Evolutionary conservation across 257 asterid genomes (phyloP).

Genomic region (Ilex aquifolium): DNA sequence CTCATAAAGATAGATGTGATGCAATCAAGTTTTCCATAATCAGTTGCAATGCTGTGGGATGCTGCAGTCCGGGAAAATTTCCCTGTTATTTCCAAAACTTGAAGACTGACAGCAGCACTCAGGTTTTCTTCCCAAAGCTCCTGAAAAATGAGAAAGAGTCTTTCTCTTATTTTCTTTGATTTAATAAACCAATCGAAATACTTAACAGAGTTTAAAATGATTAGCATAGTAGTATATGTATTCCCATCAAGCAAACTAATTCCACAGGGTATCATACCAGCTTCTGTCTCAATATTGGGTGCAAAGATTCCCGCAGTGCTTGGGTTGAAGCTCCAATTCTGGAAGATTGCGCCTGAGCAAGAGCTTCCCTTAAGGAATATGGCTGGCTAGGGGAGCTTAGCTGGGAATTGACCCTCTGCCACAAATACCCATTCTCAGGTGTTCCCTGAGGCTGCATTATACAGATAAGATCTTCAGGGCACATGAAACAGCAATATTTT

Average conservation of each 20-base stretch:
- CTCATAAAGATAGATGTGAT: conserved; percentile 80
- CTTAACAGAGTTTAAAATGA: background rate
- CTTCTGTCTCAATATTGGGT: conserved; percentile 93
- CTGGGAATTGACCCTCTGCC: conserved; percentile 96
- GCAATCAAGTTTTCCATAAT: conserved; percentile 97
- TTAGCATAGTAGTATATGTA: background rate
- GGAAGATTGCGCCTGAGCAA: conserved; percentile 98
- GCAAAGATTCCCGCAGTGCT: conserved; percentile 94
- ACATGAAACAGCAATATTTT: too few species aligned
- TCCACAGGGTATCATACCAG: conserved; percentile 41
- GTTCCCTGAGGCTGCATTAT: conserved; percentile 88
- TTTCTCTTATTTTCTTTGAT: too few species aligned
- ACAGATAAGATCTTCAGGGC: background rate
- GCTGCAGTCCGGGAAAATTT: conserved; percentile 82
- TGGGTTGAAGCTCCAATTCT: conserved; percentile 91
- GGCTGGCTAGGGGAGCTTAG: conserved; percentile 99
- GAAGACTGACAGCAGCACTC: conserved; percentile 92
- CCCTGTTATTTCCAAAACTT: conserved; percentile 78
- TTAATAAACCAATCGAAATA: too few species aligned
- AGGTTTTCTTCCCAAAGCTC: conserved; percentile 99
- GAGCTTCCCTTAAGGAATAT: conserved; percentile 94
- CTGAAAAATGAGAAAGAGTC: conserved; percentile 33
- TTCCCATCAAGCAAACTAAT: background rate
- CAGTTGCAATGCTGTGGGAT: conserved; percentile 81
- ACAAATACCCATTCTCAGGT: conserved; percentile 95